phyloP scores from a whole-genome alignment of 371 early-diverging fungal species.

The Zychaea mexicana region DNA sequence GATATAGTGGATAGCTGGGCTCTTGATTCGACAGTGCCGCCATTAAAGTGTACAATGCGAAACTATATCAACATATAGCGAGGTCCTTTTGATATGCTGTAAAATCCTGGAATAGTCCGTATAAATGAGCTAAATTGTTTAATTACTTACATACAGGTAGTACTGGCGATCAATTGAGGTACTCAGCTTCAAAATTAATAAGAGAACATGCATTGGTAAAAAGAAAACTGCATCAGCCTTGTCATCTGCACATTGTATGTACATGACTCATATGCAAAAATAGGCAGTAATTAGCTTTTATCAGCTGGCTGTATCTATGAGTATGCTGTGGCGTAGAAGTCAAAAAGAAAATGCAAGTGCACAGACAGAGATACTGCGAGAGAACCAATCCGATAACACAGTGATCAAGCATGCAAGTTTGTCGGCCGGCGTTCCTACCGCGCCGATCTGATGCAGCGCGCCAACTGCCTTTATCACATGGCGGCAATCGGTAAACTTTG shows the following conservation, averaged over 20 bases:
- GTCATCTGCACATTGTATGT: neutral
- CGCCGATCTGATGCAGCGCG: conserved; percentile 52
- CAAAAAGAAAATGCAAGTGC: neutral
- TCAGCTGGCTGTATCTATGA: no score
- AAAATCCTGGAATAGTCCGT: conserved; percentile 37
- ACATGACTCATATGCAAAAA: neutral
- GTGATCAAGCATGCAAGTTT: conserved; percentile 52
- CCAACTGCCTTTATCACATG: conserved; percentile 40
- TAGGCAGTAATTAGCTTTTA: no score
- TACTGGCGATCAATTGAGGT: conserved; percentile 54
- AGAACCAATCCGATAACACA: conserved; percentile 10
- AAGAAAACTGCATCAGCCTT: conserved; percentile 44
- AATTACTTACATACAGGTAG: conserved; percentile 52
- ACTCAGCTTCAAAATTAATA: conserved; percentile 52
- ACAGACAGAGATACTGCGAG: neutral
- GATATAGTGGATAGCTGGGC: conserved; percentile 38
- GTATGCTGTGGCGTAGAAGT: no score
- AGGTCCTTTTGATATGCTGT: conserved; percentile 47
- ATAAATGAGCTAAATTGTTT: neutral
- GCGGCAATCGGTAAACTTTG: conserved; percentile 26
- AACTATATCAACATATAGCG: conserved; percentile 48
- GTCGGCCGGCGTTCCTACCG: conserved; percentile 54
- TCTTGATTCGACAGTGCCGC: conserved; percentile 41
- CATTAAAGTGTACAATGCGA: conserved; percentile 57
- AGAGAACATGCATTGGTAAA: conserved; percentile 51